These are phyloP conservation scores for Fraxinus cuspidata DNA, from an alignment of 257 asterid genomes.

Conservation along the genomic window DNA sequence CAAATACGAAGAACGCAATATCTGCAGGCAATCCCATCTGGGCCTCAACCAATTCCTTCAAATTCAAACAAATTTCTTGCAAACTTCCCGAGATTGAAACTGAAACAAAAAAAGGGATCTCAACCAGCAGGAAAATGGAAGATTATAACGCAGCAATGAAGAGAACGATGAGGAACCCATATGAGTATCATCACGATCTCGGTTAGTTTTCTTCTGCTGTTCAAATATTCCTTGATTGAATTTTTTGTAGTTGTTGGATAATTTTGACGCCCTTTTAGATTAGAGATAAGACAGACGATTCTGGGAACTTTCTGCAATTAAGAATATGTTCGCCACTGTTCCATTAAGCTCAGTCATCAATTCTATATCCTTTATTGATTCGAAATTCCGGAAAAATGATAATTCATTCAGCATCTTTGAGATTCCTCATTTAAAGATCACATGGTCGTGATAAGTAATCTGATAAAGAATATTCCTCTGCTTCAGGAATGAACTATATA, in stretches of 20 bases:
- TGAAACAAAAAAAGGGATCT: slow-evolving; percentile 24
- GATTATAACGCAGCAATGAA: slow-evolving; percentile 83
- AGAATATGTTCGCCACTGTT: no score
- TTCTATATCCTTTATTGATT: no score
- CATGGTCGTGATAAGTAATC: not conserved
- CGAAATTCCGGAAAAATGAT: no score
- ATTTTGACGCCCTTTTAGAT: no score
- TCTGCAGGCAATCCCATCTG: slow-evolving; percentile 17
- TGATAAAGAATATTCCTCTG: slow-evolving; percentile 11
- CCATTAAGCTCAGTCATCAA: no score
- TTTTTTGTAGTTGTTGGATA: no score
- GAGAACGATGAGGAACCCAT: slow-evolving; percentile 92
- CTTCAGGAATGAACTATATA: slow-evolving; percentile 90
- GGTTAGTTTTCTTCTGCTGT: slow-evolving; percentile 40
- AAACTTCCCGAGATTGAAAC: slow-evolving; percentile 43
- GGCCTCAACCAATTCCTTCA: slow-evolving; percentile 27
- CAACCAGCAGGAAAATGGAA: slow-evolving; percentile 48
- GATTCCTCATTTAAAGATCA: not conserved
- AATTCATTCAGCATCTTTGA: no score
- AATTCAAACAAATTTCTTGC: slow-evolving; percentile 41
- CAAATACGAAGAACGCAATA: slow-evolving; percentile 22
- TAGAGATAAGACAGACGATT: no score
- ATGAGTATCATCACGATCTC: slow-evolving; percentile 88
- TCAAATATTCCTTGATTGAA: not conserved
- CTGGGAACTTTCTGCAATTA: no score